Conservation (phyloP, 2,329 filamentous ascomycete genomes). For the Orbilia javanica region DNA sequence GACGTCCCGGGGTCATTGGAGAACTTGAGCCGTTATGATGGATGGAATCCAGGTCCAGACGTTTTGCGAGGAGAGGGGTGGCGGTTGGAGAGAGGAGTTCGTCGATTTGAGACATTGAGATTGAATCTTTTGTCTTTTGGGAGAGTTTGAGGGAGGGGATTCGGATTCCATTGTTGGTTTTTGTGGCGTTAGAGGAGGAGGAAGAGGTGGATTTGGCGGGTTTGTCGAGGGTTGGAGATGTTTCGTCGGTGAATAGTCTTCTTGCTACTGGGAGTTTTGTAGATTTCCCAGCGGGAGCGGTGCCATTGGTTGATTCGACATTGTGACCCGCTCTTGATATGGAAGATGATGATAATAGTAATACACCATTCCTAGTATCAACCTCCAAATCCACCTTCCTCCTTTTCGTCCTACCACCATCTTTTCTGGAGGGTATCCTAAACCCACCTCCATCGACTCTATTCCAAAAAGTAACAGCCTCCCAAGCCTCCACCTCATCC, state of each 20-base stretch:
- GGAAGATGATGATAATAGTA: neutral
- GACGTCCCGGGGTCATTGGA: slow-evolving; percentile 39
- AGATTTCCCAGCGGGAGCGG: too few species aligned
- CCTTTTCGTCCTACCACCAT: slow-evolving; percentile 70
- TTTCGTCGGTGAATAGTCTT: slow-evolving; percentile 62
- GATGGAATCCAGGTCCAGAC: slow-evolving; percentile 32
- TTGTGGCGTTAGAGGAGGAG: too few species aligned
- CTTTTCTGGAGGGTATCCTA: slow-evolving; percentile 67
- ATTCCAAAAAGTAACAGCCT: slow-evolving; percentile 67
- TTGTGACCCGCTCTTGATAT: too few species aligned
- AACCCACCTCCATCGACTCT: slow-evolving; percentile 62
- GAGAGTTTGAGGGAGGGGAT: slow-evolving; percentile 33
- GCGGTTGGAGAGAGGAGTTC: slow-evolving; percentile 48
- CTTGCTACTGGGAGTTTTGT: slow-evolving; percentile 27
- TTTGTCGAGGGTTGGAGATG: neutral
- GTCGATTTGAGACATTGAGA: slow-evolving; percentile 55
- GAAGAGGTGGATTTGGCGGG: neutral
- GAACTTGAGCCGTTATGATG: slow-evolving; percentile 11
- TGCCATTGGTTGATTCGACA: too few species aligned
- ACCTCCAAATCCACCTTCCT: slow-evolving; percentile 62
- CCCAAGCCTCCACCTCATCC: slow-evolving; percentile 75
- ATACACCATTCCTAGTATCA: neutral
- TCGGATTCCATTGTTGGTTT: slow-evolving; percentile 25
- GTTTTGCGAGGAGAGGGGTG: slow-evolving; percentile 41
- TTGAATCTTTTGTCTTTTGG: slow-evolving; percentile 45